Conservation (phyloP, 2,329 filamentous ascomycete genomes). For the Aspergillus piperis region DNA sequence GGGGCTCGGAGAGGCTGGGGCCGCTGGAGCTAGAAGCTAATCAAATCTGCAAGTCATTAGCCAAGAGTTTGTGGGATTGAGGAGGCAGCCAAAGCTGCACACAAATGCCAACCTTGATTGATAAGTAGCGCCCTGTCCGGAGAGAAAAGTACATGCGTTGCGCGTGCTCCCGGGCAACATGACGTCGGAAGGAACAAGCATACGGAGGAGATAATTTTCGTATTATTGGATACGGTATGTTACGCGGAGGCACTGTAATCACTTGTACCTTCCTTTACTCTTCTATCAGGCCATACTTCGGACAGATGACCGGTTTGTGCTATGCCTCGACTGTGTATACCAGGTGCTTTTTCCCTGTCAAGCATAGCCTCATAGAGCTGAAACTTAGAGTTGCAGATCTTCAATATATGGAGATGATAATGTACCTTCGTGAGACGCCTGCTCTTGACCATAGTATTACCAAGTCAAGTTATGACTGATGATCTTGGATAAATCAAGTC, state of each 20-base stretch:
- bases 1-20: neutral
- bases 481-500: too few relatives aligned
- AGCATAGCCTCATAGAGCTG: too few relatives aligned
- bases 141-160: neutral
- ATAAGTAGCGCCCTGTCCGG: neutral
- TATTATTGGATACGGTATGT: neutral
- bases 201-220: conserved; percentile 10
- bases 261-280: neutral
- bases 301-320: neutral
- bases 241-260: neutral
- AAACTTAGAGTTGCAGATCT: too few relatives aligned
- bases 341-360: too few relatives aligned
- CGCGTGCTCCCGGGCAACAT: conserved; percentile 11
- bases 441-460: too few relatives aligned
- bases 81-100: neutral
- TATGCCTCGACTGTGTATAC: too few relatives aligned
- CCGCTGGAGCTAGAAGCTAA: neutral
- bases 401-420: too few relatives aligned
- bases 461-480: too few relatives aligned
- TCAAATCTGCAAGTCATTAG: neutral
- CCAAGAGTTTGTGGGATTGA: neutral
- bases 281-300: neutral
- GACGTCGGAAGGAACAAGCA: conserved; percentile 15
- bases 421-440: too few relatives aligned
- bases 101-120: neutral